Percentiles rank a stretch among this genome's conserved stretches.
phyloP scores from a whole-genome alignment of 2,329 filamentous ascomycete genomes.

The Aureobasidium sp. region DNA sequence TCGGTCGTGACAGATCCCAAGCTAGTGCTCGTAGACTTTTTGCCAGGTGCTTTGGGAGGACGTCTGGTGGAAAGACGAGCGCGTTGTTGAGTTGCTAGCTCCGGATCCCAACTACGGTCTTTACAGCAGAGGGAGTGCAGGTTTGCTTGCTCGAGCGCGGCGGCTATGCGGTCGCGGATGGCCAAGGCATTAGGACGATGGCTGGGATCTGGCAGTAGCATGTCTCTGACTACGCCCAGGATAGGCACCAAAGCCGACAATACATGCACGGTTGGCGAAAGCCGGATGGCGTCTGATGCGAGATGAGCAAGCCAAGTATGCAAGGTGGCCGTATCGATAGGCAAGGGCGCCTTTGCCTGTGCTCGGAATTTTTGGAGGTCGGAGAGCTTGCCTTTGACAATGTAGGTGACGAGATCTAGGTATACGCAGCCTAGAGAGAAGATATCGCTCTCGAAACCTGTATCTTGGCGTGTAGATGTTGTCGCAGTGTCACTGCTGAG shows the following conservation, averaged over 20 bases:
- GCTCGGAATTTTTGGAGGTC: slow-evolving; percentile 60
- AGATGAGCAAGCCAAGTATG: slow-evolving; percentile 8
- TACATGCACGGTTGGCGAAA: slow-evolving; percentile 28
- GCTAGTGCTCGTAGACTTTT: background rate
- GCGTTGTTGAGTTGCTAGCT: background rate
- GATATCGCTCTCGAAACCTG: slow-evolving; percentile 50
- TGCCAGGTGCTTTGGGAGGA: background rate
- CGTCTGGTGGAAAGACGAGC: background rate
- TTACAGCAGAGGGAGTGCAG: background rate
- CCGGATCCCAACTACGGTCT: background rate
- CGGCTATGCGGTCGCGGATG: slow-evolving; percentile 28
- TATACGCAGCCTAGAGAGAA: slow-evolving; percentile 68
- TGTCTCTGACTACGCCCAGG: slow-evolving; percentile 32
- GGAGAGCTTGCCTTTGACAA: slow-evolving; percentile 58
- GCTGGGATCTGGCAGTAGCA: slow-evolving; percentile 35
- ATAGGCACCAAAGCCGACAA: slow-evolving; percentile 19
- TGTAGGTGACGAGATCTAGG: slow-evolving; percentile 60
- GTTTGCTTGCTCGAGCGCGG: background rate
- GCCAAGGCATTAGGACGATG: slow-evolving; percentile 34
- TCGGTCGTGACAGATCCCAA: background rate
- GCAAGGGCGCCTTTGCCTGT: slow-evolving; percentile 38
- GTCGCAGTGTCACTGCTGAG: background rate
- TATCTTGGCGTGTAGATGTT: background rate
- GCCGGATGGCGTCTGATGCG: slow-evolving; percentile 1
- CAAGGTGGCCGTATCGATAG: slow-evolving; percentile 13